Conservation (phyloP, 2,329 filamentous ascomycete species). For the Zymoseptoria ardabiliae region DNA sequence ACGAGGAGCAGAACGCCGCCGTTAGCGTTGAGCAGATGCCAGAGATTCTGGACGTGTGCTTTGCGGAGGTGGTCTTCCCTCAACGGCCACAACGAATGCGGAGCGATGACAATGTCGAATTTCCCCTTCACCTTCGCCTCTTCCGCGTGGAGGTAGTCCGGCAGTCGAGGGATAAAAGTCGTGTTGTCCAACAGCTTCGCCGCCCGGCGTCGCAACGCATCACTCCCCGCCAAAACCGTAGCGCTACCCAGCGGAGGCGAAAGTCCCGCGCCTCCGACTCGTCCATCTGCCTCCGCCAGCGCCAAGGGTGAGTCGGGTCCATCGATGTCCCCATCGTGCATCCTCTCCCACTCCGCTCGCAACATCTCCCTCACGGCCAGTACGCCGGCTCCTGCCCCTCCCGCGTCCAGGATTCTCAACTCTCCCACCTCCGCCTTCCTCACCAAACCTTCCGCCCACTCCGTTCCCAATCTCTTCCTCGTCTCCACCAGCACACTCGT, state of each 20-base stretch:
- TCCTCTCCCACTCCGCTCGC: slow-evolving; percentile 70
- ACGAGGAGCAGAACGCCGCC: slow-evolving; percentile 81
- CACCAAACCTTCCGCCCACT: slow-evolving; percentile 62
- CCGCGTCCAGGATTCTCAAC: slow-evolving; percentile 64
- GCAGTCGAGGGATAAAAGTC: slow-evolving; percentile 84
- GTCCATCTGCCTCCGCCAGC: slow-evolving; percentile 28
- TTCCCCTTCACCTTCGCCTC: slow-evolving; percentile 50
- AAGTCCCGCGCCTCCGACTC: slow-evolving; percentile 34
- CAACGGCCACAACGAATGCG: slow-evolving; percentile 71
- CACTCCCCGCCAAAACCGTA: slow-evolving; percentile 71
- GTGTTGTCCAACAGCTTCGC: slow-evolving; percentile 78
- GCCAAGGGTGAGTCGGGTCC: slow-evolving; percentile 14
- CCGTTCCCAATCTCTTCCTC: slow-evolving; percentile 61
- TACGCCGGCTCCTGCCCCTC: slow-evolving; percentile 64
- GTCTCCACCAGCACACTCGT: slow-evolving; percentile 65
- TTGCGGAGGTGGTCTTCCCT: slow-evolving; percentile 71
- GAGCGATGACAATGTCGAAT: slow-evolving; percentile 80
- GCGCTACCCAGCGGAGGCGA: slow-evolving; percentile 59
- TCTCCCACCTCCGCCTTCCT: slow-evolving; percentile 46
- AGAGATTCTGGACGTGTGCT: slow-evolving; percentile 76
- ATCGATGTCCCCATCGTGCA: slow-evolving; percentile 39
- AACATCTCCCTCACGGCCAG: slow-evolving; percentile 72
- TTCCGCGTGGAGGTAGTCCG: slow-evolving; percentile 65
- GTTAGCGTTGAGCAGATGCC: slow-evolving; percentile 74
- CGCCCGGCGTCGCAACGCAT: slow-evolving; percentile 65